Base-by-base conservation (phyloP, 257 asterid species). In the Scutellaria barbata region DNA sequence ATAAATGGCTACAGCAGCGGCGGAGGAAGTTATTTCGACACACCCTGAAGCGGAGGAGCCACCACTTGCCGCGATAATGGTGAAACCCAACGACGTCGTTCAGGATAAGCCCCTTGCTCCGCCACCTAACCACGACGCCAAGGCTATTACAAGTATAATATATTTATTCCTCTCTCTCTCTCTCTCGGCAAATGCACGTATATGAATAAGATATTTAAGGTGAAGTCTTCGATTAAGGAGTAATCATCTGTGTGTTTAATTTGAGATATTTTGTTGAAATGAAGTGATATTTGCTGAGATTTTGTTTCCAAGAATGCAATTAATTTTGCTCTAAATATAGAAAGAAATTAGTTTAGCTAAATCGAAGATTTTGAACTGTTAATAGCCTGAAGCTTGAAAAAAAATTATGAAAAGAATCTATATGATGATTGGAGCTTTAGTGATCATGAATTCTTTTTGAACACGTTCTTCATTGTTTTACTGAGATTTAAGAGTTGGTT, bases 31-130 rank as follows among this genome's bases (percentile, higher is more conserved):
- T 50, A 60, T 56, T 58, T 16, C 22, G 4, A 54, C n/a, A 57
- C 68, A 69, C 41, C 61, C 74, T 11, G 76, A 62, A 37, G 65
- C 41, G 66, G 80, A 16, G 78, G 87, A 81, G 79, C 84, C 86
- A 56, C 80, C 85, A 42, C 67, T 76, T 55, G 85, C 87, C 43
- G 60, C 86, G 45, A 85, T 9, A 73, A 61, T 73, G 77, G 81
- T 9, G 74, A 74, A 64, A 47, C 81, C 63, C 18, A 63, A 47
- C 76, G 81, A 76, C 57, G 73, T 58, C 61, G 82, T 73, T 11
- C 74, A 74, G 77, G 86, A 84, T 58, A 84, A 80, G 76, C 76
- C 86, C 22, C 82, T 69, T 53, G 68, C 35, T 59, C 83, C 83
- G 4, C 80, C 76, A 8, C 82, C 84, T 25, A 77, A 58, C 20